Base-by-base conservation (phyloP, 1,284 basidiomycete genomes). In the Pholiota adiposa region DNA sequence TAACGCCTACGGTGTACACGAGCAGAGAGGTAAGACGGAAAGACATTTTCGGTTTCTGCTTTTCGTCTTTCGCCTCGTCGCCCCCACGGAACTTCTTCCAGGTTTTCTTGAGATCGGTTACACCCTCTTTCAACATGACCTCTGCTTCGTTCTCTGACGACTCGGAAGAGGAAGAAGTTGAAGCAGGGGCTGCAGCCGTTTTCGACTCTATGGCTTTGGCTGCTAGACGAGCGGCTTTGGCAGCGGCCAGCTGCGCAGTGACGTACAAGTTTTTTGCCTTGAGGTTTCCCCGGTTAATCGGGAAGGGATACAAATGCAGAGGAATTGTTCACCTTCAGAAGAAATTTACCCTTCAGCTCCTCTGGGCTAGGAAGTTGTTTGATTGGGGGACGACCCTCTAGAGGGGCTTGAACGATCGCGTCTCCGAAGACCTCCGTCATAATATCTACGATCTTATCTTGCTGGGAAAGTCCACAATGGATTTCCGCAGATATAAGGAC, bases 1-100 rank as follows among this genome's bases (percentile, higher is more conserved):
- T 97, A 66, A 99, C 96, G 11, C 97, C 97, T 44, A 97, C 87
- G 1, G 97, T 98, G 74, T 99, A 99, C 19, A 99, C 89, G 8
- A 98, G 83, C 14, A 98, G 82, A 0, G 85, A 82, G 1, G 88
- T 84, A 0, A 99, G 83, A 2, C 81, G 80, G 16, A 84, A 72
- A 0, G 94, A 93, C 86, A 97, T 94, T 67, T 83, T 86, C 21
- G 76, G 75, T 72, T 86, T 88, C 4, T 72, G 68, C 9, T 57
- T 63, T 60, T 36, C 51, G 16, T 19, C 41, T 18, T 56, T 48
- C 2, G 51, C 19, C 40, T 36, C 23, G 41, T 60, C 51, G 36
- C 64, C 65, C 6, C 64, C 62, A 9, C 69, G 66, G 43, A 71
- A 43, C 16, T 61, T 64, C 58, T 70, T 70, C 55, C 67, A 67